phyloP scores from a whole-genome alignment of 441 rosid species.

The Mallotus repandus region DNA sequence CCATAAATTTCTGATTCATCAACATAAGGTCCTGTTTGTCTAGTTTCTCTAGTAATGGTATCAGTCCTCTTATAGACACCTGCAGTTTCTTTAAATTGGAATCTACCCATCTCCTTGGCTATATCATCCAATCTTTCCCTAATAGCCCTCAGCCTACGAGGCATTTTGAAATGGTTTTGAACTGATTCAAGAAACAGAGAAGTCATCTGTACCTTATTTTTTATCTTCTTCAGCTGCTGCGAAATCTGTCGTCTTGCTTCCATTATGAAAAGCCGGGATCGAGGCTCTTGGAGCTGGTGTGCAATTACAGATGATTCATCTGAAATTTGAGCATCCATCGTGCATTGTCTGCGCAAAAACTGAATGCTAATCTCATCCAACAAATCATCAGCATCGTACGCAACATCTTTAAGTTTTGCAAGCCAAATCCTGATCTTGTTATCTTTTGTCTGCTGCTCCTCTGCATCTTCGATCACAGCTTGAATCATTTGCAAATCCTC shows the following conservation, averaged over 20 bases:
- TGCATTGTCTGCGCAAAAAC: neutral
- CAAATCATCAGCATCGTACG: constrained; percentile 21
- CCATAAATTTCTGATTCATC: constrained; percentile 14
- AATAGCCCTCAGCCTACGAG: neutral
- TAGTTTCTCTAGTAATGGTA: too few species aligned
- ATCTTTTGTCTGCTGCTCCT: constrained; percentile 12
- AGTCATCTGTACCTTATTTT: too few species aligned
- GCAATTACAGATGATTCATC: too few species aligned
- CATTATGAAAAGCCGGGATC: too few species aligned
- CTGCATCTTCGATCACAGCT: constrained; percentile 24
- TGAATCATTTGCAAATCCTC: neutral
- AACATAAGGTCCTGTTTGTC: constrained; percentile 13
- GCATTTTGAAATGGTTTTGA: neutral
- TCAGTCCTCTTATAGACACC: neutral
- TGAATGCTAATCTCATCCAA: constrained; percentile 12
- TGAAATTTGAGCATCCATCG: too few species aligned
- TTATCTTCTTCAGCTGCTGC: too few species aligned
- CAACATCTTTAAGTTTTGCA: constrained; percentile 10
- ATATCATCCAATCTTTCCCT: constrained; percentile 7
- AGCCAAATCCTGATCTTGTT: constrained; percentile 21
- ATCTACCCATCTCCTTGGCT: neutral
- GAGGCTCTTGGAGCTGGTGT: too few species aligned
- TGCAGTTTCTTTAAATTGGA: neutral
- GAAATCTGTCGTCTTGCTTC: too few species aligned
- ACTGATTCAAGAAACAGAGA: constrained; percentile 3